Conservation (phyloP, 176 grass and related monocot species). For the Aegilops umbellulata region DNA sequence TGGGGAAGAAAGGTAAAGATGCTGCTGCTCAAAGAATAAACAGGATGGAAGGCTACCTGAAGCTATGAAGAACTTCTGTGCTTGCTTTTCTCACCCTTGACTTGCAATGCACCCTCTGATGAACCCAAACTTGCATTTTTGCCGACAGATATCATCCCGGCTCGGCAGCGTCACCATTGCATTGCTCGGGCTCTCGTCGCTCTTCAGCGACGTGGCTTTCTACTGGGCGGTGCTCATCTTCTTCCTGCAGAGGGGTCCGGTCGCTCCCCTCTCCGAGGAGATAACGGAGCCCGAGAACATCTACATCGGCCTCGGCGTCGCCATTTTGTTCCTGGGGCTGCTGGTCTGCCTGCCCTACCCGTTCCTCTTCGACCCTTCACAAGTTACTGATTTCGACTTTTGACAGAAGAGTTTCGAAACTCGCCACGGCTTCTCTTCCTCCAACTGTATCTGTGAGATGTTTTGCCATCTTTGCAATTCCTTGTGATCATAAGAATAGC, state of each 20-base stretch:
- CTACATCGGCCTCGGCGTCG: constrained; percentile 50
- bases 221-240: constrained; percentile 94
- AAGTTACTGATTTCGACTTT: constrained; percentile 52
- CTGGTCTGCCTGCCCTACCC: constrained; percentile 83
- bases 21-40: neutral
- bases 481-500: neutral
- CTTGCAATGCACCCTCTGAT: neutral
- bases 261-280: constrained; percentile 83
- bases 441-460: constrained; percentile 30
- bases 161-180: constrained; percentile 56
- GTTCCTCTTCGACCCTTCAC: constrained; percentile 69
- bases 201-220: constrained; percentile 78
- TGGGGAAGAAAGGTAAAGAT: constrained; percentile 90
- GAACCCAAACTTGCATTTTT: constrained; percentile 12
- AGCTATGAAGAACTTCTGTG: neutral
- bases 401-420: constrained; percentile 3
- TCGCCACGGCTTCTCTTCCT: neutral
- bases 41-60: neutral
- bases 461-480: neutral
- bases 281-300: constrained; percentile 73
- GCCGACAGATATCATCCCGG: constrained; percentile 61
- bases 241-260: constrained; percentile 84
- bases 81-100: constrained; percentile 8
- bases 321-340: constrained; percentile 68
- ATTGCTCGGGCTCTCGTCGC: constrained; percentile 65